These are phyloP conservation scores for Clausena lansium DNA, from an alignment of 345 rosid genomes.

Conservation along the genomic window DNA sequence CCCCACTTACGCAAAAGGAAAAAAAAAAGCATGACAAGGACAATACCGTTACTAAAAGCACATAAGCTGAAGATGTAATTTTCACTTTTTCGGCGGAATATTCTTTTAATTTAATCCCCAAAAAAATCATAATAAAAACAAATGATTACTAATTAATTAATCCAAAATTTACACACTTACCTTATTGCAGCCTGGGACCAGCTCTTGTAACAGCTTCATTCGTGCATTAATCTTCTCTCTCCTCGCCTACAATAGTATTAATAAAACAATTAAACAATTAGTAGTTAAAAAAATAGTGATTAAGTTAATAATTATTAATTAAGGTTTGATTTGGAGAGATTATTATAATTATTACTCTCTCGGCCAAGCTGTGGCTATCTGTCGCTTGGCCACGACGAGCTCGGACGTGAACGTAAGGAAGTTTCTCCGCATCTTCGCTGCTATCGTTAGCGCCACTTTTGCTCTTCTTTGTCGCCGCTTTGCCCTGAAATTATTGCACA, in stretches of 20 bases:
- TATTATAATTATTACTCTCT: slow-evolving; percentile 39
- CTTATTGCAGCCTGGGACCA: slow-evolving; percentile 79
- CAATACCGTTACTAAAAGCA: slow-evolving; percentile 34
- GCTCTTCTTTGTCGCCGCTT: slow-evolving; percentile 48
- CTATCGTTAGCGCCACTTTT: slow-evolving; percentile 33
- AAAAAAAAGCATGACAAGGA: slow-evolving; percentile 51
- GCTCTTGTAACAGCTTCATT: slow-evolving; percentile 64
- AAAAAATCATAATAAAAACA: slow-evolving; percentile 32
- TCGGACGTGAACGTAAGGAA: slow-evolving; percentile 67
- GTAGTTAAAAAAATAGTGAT: neutral
- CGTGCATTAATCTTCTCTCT: slow-evolving; percentile 68
- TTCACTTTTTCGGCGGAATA: slow-evolving; percentile 24
- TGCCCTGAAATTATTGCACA: slow-evolving; percentile 26
- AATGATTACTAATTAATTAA: slow-evolving; percentile 45
- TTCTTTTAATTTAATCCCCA: slow-evolving; percentile 34
- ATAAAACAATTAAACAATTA: slow-evolving; percentile 7
- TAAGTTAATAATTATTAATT: slow-evolving; percentile 4
- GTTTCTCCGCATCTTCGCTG: slow-evolving; percentile 43
- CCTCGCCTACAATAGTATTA: slow-evolving; percentile 42
- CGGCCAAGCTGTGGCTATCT: slow-evolving; percentile 68
- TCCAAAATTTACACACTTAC: slow-evolving; percentile 40
- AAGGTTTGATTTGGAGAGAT: neutral
- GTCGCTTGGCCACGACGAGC: slow-evolving; percentile 77
- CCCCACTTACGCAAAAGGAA: slow-evolving; percentile 23
- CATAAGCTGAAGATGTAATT: slow-evolving; percentile 33